Evolutionary conservation across 1,139 yeast species (phyloP).

Genomic region (Magnusiomyces fungicola): DNA sequence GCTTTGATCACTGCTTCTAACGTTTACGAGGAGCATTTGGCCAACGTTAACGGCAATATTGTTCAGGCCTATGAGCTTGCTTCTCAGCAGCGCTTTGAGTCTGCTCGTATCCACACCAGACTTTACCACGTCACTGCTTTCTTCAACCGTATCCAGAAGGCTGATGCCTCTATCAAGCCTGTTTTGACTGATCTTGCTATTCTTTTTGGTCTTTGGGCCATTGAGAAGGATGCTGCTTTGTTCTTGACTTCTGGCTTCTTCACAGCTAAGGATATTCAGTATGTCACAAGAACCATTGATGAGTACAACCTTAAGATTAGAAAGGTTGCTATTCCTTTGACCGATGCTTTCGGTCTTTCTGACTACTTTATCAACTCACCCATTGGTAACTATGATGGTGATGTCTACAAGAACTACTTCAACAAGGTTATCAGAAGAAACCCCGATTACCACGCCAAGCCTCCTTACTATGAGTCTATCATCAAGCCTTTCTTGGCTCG

Average conservation of each 20-base stretch:
- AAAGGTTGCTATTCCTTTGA: conserved; percentile 67
- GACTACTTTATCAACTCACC: conserved; percentile 84
- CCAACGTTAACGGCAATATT: conserved; percentile 20
- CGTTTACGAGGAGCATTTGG: conserved; percentile 16
- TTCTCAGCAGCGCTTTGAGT: conserved; percentile 32
- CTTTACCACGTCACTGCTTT: conserved; percentile 30
- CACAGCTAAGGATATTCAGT: conserved; percentile 30
- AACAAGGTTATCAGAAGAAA: conserved; percentile 33
- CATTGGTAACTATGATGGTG: conserved; percentile 78
- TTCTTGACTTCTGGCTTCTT: conserved; percentile 63
- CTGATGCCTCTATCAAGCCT: conserved; percentile 26
- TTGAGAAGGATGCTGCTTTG: conserved; percentile 69
- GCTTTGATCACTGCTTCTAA: conserved; percentile 28
- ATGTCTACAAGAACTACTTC: conserved; percentile 71
- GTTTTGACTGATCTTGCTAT: conserved; percentile 44
- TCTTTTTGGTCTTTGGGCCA: conserved; percentile 61
- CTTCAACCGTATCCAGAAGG: conserved; percentile 22
- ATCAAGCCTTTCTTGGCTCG: conserved; percentile 38
- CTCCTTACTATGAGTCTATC: conserved; percentile 35
- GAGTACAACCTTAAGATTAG: conserved; percentile 38
- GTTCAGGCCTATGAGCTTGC: conserved; percentile 32
- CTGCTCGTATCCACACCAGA: conserved; percentile 33
- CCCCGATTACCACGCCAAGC: conserved; percentile 27
- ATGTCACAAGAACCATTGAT: conserved; percentile 32
- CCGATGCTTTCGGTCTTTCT: conserved; percentile 84